These are phyloP conservation scores for Gigaspora rosea DNA, from an alignment of 192 early-diverging fungal genomes.

Conservation along the genomic window DNA sequence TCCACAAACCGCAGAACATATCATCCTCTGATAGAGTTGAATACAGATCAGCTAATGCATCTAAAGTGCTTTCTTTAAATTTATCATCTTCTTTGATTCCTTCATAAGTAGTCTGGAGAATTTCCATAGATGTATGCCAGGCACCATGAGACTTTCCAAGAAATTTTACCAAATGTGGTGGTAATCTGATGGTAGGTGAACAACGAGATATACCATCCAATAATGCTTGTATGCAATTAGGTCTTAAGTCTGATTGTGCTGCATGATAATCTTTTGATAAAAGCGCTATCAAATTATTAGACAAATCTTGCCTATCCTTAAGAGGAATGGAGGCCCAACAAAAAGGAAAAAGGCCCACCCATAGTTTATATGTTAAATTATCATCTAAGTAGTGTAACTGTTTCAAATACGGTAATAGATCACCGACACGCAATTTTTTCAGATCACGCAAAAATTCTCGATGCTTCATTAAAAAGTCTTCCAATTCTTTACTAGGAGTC, in stretches of 20 bases:
- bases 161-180: constrained; percentile 93
- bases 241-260: constrained; percentile 73
- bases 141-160: constrained; percentile 90
- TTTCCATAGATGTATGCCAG: constrained; percentile 84
- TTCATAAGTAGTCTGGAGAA: constrained; percentile 69
- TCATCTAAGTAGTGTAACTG: constrained; percentile 69
- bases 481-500: constrained; percentile 38
- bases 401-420: constrained; percentile 59
- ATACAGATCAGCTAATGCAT: constrained; percentile 89
- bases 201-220: constrained; percentile 84
- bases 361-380: constrained; percentile 71
- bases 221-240: constrained; percentile 95
- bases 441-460: constrained; percentile 64
- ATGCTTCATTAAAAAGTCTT: constrained; percentile 53
- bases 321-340: constrained; percentile 74
- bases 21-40: constrained; percentile 82
- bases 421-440: constrained; percentile 47
- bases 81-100: constrained; percentile 80
- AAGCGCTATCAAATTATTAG: constrained; percentile 78
- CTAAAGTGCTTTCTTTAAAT: constrained; percentile 84
- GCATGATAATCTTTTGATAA: constrained; percentile 91
- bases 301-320: constrained; percentile 84
- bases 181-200: constrained; percentile 70
- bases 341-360: constrained; percentile 83
- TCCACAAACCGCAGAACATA: constrained; percentile 92